Conservation (phyloP, 441 rosid species). For the Euphorbia schlechtendalii region DNA sequence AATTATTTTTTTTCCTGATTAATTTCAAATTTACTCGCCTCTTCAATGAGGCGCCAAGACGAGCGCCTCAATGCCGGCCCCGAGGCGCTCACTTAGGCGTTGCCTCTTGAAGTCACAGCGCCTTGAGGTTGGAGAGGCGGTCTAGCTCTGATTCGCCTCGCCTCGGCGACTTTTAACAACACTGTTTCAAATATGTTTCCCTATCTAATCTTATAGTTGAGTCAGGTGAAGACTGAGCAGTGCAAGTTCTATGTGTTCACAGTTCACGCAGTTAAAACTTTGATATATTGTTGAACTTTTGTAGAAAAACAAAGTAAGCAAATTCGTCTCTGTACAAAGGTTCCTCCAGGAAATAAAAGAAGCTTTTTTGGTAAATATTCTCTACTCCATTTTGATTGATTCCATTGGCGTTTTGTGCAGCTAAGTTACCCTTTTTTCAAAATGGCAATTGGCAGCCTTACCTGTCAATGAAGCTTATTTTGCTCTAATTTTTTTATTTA, state of each 20-base stretch:
- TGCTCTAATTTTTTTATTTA: slow-evolving; percentile 20
- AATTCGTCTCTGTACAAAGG: slow-evolving; percentile 66
- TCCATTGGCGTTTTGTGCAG: background rate
- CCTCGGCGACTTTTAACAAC: too few relatives aligned
- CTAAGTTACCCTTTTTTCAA: background rate
- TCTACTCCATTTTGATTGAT: slow-evolving; percentile 8
- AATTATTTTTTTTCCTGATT: too few relatives aligned
- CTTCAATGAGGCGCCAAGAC: too few relatives aligned
- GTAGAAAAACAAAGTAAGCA: slow-evolving; percentile 78
- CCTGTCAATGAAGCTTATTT: slow-evolving; percentile 1
- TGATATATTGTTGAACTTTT: slow-evolving; percentile 12
- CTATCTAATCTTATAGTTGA: background rate
- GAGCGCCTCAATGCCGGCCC: too few relatives aligned
- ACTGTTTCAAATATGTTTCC: background rate
- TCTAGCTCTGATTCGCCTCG: too few relatives aligned
- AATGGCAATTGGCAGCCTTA: background rate
- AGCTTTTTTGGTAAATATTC: slow-evolving; percentile 41
- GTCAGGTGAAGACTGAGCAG: background rate
- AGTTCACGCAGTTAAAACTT: slow-evolving; percentile 6
- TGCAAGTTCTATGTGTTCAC: background rate
- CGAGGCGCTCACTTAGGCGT: too few relatives aligned
- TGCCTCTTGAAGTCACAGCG: too few relatives aligned
- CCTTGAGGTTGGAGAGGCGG: too few relatives aligned
- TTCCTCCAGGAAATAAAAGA: slow-evolving; percentile 64
- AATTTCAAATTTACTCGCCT: too few relatives aligned